Conservation (phyloP, 1,139 yeast species). For the Saccharomyces hybrid region DNA sequence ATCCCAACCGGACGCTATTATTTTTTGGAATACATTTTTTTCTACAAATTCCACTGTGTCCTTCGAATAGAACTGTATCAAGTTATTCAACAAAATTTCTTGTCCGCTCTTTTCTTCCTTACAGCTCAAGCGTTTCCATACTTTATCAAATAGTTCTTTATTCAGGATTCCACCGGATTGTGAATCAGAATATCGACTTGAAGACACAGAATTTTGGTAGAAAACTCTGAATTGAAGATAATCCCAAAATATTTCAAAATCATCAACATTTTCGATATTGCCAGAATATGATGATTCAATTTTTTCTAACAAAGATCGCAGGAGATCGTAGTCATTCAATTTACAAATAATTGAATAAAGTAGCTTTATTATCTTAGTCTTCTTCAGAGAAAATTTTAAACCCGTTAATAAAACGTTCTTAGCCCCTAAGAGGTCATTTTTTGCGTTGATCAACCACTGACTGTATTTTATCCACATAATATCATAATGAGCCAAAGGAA, state of each 20-base stretch:
- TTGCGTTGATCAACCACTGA: conserved; percentile 22
- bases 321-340: conserved; percentile 17
- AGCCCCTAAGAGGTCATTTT: conserved; percentile 21
- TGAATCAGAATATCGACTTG: conserved; percentile 18
- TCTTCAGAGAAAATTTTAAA: conserved; percentile 17
- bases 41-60: conserved; percentile 21
- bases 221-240: conserved; percentile 23
- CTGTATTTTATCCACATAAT: conserved; percentile 29
- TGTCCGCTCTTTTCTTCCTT: conserved; percentile 17
- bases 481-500: conserved; percentile 28
- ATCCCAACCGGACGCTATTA: conserved; percentile 15
- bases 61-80: conserved; percentile 22
- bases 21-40: conserved; percentile 17
- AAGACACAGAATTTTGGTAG: conserved; percentile 9
- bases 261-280: conserved; percentile 18
- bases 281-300: conserved; percentile 12
- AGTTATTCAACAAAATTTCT: conserved; percentile 13
- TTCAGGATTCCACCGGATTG: conserved; percentile 8
- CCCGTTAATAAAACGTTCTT: conserved; percentile 22
- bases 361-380: conserved; percentile 18
- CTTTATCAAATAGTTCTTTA: conserved; percentile 10
- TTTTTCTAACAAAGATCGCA: conserved; percentile 12
- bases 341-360: conserved; percentile 19
- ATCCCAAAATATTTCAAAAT: conserved; percentile 28
- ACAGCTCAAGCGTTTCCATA: conserved; percentile 17